Evolutionary conservation across 192 early-diverging fungal genomes (phyloP).

Genomic region (Rhizoclosmatium sp.): DNA sequence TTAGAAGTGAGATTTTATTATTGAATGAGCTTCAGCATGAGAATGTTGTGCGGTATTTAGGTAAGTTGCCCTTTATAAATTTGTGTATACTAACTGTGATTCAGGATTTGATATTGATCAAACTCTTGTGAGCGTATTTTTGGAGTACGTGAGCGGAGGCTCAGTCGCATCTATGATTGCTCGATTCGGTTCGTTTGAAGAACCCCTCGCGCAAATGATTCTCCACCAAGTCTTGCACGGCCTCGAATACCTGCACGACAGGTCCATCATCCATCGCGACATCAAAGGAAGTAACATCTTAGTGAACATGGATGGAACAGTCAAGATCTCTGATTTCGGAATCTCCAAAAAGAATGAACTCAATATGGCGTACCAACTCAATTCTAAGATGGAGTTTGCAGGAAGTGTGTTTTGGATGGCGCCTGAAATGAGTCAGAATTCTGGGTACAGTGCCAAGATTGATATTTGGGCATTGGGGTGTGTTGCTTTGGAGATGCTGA

Average conservation of each 20-base stretch:
- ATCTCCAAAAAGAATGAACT: conserved; percentile 84
- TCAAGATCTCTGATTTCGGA: conserved; percentile 96
- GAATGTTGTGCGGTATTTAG: conserved; percentile 92
- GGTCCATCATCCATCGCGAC: conserved; percentile 90
- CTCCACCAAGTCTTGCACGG: conserved; percentile 85
- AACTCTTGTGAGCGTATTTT: conserved; percentile 81
- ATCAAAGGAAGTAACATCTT: conserved; percentile 85
- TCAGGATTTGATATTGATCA: conserved; percentile 75
- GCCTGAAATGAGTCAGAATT: conserved; percentile 87
- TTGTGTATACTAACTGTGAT: not conserved
- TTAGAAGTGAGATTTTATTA: conserved; percentile 85
- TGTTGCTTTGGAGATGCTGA: conserved; percentile 93
- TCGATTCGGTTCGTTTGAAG: conserved; percentile 84
- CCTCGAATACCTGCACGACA: conserved; percentile 85
- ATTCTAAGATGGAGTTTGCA: conserved; percentile 64
- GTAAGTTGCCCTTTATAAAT: conserved; percentile 53
- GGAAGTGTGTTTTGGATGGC: conserved; percentile 96
- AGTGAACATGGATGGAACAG: conserved; percentile 85
- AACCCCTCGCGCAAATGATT: conserved; percentile 77
- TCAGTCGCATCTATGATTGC: conserved; percentile 83
- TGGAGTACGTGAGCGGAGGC: conserved; percentile 95
- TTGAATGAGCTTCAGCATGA: conserved; percentile 76
- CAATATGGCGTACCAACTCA: conserved; percentile 46
- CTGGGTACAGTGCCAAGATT: conserved; percentile 83
- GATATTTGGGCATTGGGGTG: conserved; percentile 87